Evolutionary conservation across 2,329 filamentous ascomycete genomes (phyloP).

Genomic region (Mycogone perniciosa): DNA sequence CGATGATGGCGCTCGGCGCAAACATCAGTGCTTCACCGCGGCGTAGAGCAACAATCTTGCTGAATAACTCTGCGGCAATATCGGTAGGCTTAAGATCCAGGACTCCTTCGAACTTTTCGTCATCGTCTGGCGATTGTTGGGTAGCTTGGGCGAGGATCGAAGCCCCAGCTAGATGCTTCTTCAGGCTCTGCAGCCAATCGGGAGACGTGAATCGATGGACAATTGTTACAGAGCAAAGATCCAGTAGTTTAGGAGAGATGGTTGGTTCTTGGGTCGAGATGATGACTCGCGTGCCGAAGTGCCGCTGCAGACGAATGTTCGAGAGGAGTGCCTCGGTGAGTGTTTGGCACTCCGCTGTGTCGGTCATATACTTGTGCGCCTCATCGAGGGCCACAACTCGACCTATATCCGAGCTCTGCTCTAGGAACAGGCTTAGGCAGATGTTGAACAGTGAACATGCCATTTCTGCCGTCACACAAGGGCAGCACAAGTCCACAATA

Average conservation of each 20-base stretch:
- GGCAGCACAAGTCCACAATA: slow-evolving; percentile 63
- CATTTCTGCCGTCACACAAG: slow-evolving; percentile 58
- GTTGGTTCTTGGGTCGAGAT: slow-evolving; percentile 76
- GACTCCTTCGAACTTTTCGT: not conserved
- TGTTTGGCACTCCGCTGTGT: slow-evolving; percentile 43
- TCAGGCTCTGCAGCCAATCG: slow-evolving; percentile 48
- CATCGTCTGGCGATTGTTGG: not conserved
- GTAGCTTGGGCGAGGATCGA: slow-evolving; percentile 1
- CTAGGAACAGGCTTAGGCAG: slow-evolving; percentile 59
- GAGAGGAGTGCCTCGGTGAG: slow-evolving; percentile 58
- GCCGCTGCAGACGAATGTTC: slow-evolving; percentile 64
- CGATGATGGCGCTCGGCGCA: slow-evolving; percentile 37
- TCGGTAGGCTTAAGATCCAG: not conserved
- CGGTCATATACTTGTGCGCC: slow-evolving; percentile 69
- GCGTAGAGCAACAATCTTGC: slow-evolving; percentile 35
- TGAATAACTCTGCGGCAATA: slow-evolving; percentile 29
- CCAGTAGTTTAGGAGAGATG: slow-evolving; percentile 59
- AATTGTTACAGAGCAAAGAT: slow-evolving; percentile 64
- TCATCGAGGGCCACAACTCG: slow-evolving; percentile 67
- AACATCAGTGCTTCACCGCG: slow-evolving; percentile 43
- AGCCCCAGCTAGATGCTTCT: slow-evolving; percentile 38
- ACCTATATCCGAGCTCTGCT: slow-evolving; percentile 40
- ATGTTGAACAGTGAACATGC: slow-evolving; percentile 71
- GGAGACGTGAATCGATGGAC: slow-evolving; percentile 67
- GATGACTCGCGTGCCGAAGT: slow-evolving; percentile 59